These are phyloP conservation scores for Lentinula sp. DNA, from an alignment of 768 basidiomycete species.

Conservation along the genomic window DNA sequence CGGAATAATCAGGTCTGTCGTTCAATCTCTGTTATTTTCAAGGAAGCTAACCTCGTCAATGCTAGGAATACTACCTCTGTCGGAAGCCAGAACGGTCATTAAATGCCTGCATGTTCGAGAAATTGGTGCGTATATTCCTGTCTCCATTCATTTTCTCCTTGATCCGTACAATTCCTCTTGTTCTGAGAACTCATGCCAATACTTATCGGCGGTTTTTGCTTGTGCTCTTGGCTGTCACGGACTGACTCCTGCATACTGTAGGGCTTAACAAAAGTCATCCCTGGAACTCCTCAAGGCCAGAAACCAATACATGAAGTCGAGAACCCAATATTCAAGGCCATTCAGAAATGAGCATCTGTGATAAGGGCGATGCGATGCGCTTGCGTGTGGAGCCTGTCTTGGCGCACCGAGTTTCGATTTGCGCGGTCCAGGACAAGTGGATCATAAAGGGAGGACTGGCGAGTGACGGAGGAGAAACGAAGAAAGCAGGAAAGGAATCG, in stretches of 20 bases:
- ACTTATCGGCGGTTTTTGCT: conserved; percentile 47
- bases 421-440: background rate
- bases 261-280: conserved; percentile 90
- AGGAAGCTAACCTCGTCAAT: background rate
- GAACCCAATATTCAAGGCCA: conserved; percentile 73
- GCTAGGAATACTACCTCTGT: conserved; percentile 83
- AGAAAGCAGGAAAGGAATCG: background rate
- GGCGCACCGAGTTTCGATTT: background rate
- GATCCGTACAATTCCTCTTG: no score
- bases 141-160: no score
- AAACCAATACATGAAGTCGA: conserved; percentile 85
- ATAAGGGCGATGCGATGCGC: background rate
- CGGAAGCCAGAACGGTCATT: conserved; percentile 83
- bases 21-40: background rate
- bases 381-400: background rate
- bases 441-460: no score
- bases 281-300: conserved; percentile 78
- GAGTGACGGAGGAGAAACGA: background rate
- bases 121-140: conserved; percentile 59
- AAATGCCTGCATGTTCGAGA: conserved; percentile 95
- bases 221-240: background rate
- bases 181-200: background rate
- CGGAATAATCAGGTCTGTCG: conserved; percentile 82
- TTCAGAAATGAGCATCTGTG: conserved; percentile 63
- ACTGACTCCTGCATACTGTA: conserved; percentile 23